Conservation (phyloP, 116 monocot genomes). For the Posidonia oceanica region DNA sequence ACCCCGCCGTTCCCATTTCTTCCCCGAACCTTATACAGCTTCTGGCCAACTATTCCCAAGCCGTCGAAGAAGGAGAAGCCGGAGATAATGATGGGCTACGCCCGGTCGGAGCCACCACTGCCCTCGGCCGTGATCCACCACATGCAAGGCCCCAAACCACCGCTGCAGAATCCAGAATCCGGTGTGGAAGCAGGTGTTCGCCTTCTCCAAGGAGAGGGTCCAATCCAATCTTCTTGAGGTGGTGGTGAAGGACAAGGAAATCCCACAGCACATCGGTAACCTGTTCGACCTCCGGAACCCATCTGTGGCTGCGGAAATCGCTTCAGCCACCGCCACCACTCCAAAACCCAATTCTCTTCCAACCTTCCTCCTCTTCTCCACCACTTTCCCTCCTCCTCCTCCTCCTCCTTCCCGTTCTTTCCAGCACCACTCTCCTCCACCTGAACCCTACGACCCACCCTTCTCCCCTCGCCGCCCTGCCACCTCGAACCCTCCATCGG, state of each 20-base stretch:
- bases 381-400: background rate
- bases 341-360: background rate
- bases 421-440: background rate
- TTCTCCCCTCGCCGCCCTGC: background rate
- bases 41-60: no score
- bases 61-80: background rate
- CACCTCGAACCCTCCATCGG: constrained; percentile 4
- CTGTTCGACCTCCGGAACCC: no score
- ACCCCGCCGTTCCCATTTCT: no score
- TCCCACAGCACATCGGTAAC: no score
- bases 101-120: constrained; percentile 6
- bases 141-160: constrained; percentile 1
- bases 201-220: constrained; percentile 45
- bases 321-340: background rate
- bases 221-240: constrained; percentile 48
- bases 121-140: constrained; percentile 4
- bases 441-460: constrained; percentile 37
- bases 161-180: constrained; percentile 32
- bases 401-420: background rate
- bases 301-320: constrained; percentile 1
- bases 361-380: background rate
- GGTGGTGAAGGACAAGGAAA: constrained; percentile 46
- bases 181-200: constrained; percentile 52
- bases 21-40: no score
- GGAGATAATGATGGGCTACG: constrained; percentile 2